Evolutionary conservation across 2,329 filamentous ascomycete genomes (phyloP), one percentile per base, ranked within the genome.

Genomic region (Trichoderma koningii): DNA sequence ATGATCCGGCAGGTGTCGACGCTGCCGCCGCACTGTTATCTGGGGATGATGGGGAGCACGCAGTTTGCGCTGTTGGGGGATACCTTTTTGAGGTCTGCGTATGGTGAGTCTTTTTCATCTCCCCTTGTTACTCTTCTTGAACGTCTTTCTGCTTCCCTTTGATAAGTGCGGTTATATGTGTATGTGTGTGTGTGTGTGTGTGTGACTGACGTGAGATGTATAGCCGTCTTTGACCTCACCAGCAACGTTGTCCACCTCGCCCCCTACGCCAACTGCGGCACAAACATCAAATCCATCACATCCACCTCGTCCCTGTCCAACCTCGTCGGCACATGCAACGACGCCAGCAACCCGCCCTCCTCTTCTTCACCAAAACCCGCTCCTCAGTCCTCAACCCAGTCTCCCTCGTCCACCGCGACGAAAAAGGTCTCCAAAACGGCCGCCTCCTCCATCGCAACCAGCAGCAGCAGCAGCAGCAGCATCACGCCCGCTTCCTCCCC

Each of bases 1-100:
- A 76, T 85, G 45, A 77, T 84, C 44, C 66, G 73, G 7, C 62
- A 70, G 60, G 55, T 73, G 21, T 28, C n/a, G 19, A 23, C 61
- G 3, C 64, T 53, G 26, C 72, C 73, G 41, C 71, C 74, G 14
- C 71, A 71, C 12, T 85, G 83, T 69, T 82, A 81, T 63, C 72
- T 85, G n/a, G 83, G 83, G 7, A 79, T 85, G 66, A 76, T 77
- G 67, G 76, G 80, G 9, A 83, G 77, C 68, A 72, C 77, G 7
- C 76, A 78, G 30, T 85, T 83, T 68, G 74, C 77, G 14, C 72
- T 85, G n/a, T 74, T 85, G 12, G 83, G 83, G 7, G 83, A 85
- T 68, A 84, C 82, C 1, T 82, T 85, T 72, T 67, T 85, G 67
- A 78, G 83, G 30, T 83, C 80, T 12, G 82, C 81, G 5, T 85